Conservation (phyloP, 2,329 filamentous ascomycete species). For the Phoma sp. region DNA sequence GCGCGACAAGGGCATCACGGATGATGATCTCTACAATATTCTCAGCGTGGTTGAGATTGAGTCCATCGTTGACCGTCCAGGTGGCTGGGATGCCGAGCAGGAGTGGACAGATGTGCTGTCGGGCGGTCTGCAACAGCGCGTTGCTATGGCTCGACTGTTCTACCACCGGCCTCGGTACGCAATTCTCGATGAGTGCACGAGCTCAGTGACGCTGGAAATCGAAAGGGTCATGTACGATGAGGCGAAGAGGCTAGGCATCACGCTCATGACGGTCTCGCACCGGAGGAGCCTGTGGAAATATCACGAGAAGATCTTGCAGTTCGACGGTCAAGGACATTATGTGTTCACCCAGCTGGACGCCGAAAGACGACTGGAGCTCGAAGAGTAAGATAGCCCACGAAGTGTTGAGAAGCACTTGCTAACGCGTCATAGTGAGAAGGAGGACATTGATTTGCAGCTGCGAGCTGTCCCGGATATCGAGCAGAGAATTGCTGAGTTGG, state of each 20-base stretch:
- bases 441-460: slow-evolving; percentile 86
- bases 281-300: slow-evolving; percentile 94
- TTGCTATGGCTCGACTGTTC: slow-evolving; percentile 94
- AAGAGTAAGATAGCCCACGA: slow-evolving; percentile 66
- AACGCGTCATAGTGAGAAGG: slow-evolving; percentile 70
- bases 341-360: slow-evolving; percentile 91
- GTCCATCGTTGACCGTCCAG: slow-evolving; percentile 77
- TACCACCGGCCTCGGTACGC: slow-evolving; percentile 93
- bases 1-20: slow-evolving; percentile 81
- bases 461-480: slow-evolving; percentile 88
- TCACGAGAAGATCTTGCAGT: slow-evolving; percentile 91
- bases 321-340: slow-evolving; percentile 91
- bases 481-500: slow-evolving; percentile 81
- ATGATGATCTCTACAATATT: slow-evolving; percentile 78
- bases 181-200: slow-evolving; percentile 96
- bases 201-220: slow-evolving; percentile 90
- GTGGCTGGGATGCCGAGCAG: slow-evolving; percentile 90
- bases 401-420: slow-evolving; percentile 9
- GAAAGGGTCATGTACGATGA: slow-evolving; percentile 98
- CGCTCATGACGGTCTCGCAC: slow-evolving; percentile 95
- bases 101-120: slow-evolving; percentile 97
- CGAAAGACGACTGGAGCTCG: slow-evolving; percentile 79
- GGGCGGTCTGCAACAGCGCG: slow-evolving; percentile 89
- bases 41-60: slow-evolving; percentile 82
- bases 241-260: slow-evolving; percentile 88